phyloP scores from a whole-genome alignment of 257 asterid species.

The Misopates orontium region DNA sequence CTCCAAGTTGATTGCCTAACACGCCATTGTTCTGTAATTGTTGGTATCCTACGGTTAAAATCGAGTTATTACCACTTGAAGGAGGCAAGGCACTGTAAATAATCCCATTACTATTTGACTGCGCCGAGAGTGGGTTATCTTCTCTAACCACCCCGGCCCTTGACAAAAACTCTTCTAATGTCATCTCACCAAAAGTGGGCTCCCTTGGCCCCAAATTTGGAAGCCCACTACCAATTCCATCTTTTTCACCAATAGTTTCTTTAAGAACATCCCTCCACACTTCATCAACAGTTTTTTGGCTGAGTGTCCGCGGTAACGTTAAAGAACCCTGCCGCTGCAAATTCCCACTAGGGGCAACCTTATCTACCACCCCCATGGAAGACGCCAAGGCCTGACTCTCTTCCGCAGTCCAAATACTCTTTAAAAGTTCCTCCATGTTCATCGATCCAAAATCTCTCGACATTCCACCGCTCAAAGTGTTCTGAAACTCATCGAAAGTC shows the following conservation, averaged over 20 bases:
- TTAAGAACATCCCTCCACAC: conserved; percentile 72
- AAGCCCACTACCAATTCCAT: conserved; percentile 37
- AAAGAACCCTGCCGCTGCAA: conserved; percentile 85
- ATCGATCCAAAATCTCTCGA: conserved; percentile 89
- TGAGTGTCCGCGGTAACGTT: conserved; percentile 81
- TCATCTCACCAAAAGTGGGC: conserved; percentile 79
- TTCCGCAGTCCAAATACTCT: conserved; percentile 89
- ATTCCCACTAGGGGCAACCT: conserved; percentile 44
- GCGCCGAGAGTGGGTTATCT: conserved; percentile 50
- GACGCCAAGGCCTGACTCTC: conserved; percentile 56
- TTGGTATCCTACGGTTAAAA: conserved; percentile 50
- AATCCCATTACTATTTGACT: conserved; percentile 36
- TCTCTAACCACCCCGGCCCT: conserved; percentile 82
- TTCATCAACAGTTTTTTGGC: conserved; percentile 85
- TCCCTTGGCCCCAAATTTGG: conserved; percentile 50
- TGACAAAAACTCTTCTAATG: conserved; percentile 76
- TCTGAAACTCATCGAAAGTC: conserved; percentile 89
- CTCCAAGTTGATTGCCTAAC: conserved; percentile 46
- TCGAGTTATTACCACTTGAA: conserved; percentile 33
- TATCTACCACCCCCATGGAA: conserved; percentile 30
- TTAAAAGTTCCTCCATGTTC: conserved; percentile 91
- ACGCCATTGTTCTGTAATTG: conserved; percentile 42
- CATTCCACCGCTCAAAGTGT: conserved; percentile 57
- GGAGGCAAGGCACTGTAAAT: conserved; percentile 36
- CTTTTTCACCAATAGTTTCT: conserved; percentile 44